Percentiles rank a stretch among this genome's conserved stretches.
phyloP scores from a whole-genome alignment of 306 rosid species.

The Urtica urens region DNA sequence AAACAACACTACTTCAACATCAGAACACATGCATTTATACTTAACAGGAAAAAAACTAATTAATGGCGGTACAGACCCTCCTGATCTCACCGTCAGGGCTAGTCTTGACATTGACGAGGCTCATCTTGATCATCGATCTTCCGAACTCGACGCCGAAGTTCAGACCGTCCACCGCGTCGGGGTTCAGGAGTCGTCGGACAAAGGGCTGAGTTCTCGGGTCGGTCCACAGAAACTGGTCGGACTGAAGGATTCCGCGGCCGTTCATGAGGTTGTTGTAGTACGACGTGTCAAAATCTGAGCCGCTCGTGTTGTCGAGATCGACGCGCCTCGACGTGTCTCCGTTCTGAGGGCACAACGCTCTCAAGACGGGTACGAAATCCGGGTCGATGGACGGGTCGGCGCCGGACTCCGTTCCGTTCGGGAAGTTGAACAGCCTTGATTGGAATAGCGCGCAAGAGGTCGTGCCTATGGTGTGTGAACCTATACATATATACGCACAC shows the following conservation, averaged over 20 bases:
- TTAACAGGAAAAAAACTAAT: no score
- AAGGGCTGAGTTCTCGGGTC: constrained; percentile 35
- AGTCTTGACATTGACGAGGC: constrained; percentile 37
- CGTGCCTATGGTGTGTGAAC: constrained; percentile 58
- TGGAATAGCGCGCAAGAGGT: constrained; percentile 37
- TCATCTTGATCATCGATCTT: constrained; percentile 54
- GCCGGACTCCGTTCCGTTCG: constrained; percentile 13
- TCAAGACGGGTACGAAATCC: constrained; percentile 28
- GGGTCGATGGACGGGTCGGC: constrained; percentile 40
- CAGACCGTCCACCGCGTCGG: constrained; percentile 22
- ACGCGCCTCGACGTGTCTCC: constrained; percentile 28
- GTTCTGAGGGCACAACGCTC: constrained; percentile 39
- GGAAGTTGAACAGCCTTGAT: constrained; percentile 41
- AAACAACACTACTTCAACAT: no score
- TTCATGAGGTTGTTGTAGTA: constrained; percentile 32
- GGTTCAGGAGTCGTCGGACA: constrained; percentile 24
- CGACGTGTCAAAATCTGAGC: constrained; percentile 24
- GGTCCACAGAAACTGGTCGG: constrained; percentile 49
- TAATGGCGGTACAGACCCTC: constrained; percentile 36
- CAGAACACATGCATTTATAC: no score
- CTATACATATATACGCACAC: no score
- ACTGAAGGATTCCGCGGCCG: constrained; percentile 42
- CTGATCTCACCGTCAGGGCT: constrained; percentile 50
- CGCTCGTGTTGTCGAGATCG: constrained; percentile 35
- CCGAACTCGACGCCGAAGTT: constrained; percentile 41